Evolutionary conservation across 2,329 filamentous ascomycete species (phyloP), one percentile per base, ranked within the genome.

Genomic region (Sphaerostilbella broomeana): DNA sequence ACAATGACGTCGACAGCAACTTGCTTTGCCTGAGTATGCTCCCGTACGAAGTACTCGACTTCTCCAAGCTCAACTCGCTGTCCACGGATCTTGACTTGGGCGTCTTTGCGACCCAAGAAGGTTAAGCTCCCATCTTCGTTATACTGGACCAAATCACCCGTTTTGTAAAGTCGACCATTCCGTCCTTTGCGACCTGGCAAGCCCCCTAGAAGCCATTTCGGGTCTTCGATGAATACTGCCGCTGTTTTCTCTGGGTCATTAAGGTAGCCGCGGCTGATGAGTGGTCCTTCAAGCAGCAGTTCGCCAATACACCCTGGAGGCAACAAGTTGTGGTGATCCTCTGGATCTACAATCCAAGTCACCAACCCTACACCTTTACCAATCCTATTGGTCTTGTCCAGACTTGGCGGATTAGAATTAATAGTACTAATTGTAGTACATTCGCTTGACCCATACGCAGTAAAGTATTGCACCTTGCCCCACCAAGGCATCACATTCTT

Each of bases 111-210:
- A 7, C 34, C 34, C 12, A 42, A 8, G 12, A 31, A 37, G 11
- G n/a, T 31, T 16, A 32, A 13, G 19, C 26, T 20, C 6, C 26
- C 26, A 28, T 42, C 15, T 8, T 7, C 13, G 27, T 37, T 18
- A 6, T 31, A 20, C 11, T 53, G 54, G 4, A 55, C 67, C 8
- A 71, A 53, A 45, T 72, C 68, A 10, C 68, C 68, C 2, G 67
- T 69, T 36, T 61, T 62, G 47, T 69, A 70, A 6, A 64, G 40
- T 5, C 53, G 31, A 12, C 32, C n/a, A n/a, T n/a, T n/a, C n/a
- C n/a, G n/a, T n/a, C n/a, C n/a, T n/a, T n/a, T n/a, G n/a, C n/a
- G 22, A 22, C 24, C 24, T 26, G 24, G 24, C 9, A 9, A 9
- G 9, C 24, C 24, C n/a, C 24, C 10, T 9, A n/a, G 9, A 26